Conservation (phyloP, 768 basidiomycete genomes). For the Leccinellum luteum region DNA sequence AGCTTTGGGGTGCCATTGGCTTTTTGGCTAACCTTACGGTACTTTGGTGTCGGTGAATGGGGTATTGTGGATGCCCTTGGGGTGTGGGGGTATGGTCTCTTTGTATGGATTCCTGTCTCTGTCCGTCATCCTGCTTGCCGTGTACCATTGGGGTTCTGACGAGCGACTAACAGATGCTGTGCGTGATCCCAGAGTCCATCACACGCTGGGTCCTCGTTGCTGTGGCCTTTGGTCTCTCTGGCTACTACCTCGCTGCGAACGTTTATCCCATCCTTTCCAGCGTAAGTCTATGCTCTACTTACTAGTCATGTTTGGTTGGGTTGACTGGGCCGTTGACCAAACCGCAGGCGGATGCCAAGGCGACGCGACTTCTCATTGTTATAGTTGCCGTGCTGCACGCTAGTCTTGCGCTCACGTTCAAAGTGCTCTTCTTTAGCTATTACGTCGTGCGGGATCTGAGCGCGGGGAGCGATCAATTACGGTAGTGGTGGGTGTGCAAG, state of each 20-base stretch:
- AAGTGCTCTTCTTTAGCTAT: slow-evolving; percentile 64
- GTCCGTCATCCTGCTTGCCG: slow-evolving; percentile 40
- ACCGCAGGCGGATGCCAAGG: slow-evolving; percentile 78
- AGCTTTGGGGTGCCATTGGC: slow-evolving; percentile 77
- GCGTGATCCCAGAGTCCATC: slow-evolving; percentile 80
- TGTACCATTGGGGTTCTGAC: not conserved
- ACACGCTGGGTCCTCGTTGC: slow-evolving; percentile 80
- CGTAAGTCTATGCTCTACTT: slow-evolving; percentile 43
- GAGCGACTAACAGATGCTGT: slow-evolving; percentile 59
- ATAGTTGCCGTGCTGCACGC: slow-evolving; percentile 73
- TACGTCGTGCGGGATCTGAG: slow-evolving; percentile 45
- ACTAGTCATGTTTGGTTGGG: not conserved
- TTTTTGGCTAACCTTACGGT: slow-evolving; percentile 83
- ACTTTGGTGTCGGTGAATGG: slow-evolving; percentile 89
- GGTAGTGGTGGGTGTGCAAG: slow-evolving; percentile 4
- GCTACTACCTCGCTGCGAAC: slow-evolving; percentile 81
- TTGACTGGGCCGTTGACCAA: not conserved
- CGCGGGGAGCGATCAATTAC: slow-evolving; percentile 16
- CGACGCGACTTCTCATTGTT: slow-evolving; percentile 80
- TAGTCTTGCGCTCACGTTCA: slow-evolving; percentile 81
- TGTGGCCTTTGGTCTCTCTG: slow-evolving; percentile 73
- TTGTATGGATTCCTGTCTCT: slow-evolving; percentile 87
- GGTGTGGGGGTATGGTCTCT: slow-evolving; percentile 79
- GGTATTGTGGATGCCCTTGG: slow-evolving; percentile 79
- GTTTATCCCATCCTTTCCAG: slow-evolving; percentile 88